phyloP scores from a whole-genome alignment of 73 alveolate species.

The Symbiodinium natans region DNA sequence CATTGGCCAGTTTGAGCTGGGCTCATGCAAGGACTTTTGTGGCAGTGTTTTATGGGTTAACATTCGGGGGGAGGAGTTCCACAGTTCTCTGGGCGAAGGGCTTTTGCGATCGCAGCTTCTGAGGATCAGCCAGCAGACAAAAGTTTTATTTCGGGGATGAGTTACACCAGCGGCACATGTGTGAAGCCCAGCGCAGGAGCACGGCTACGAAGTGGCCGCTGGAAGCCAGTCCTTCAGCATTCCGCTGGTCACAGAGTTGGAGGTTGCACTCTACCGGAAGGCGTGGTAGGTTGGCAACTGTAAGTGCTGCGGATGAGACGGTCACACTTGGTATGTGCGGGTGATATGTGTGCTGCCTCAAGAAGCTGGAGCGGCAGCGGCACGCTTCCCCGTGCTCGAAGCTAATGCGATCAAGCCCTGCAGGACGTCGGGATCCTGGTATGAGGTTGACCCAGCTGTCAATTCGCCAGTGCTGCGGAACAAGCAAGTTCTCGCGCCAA shows the following conservation, averaged over 20 bases:
- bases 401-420: neutral
- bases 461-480: neutral
- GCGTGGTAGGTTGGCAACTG: neutral
- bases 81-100: too few relatives aligned
- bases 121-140: neutral
- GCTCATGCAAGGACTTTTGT: neutral
- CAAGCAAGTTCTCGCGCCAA: neutral
- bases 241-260: conserved; percentile 46
- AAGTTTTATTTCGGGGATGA: too few relatives aligned
- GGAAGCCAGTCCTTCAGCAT: conserved; percentile 80
- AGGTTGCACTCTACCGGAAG: conserved; percentile 70
- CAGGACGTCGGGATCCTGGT: neutral
- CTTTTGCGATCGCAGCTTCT: neutral
- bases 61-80: too few relatives aligned
- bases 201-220: conserved; percentile 28
- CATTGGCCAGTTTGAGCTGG: conserved; percentile 19
- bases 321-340: neutral
- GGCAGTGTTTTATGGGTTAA: too few relatives aligned
- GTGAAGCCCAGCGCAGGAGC: conserved; percentile 24
- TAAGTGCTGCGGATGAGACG: neutral
- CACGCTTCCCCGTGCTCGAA: neutral
- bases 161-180: neutral
- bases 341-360: neutral
- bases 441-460: neutral
- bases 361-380: neutral